Evolutionary conservation across 2,329 filamentous ascomycete species (phyloP).

Genomic region (Lecanicillium sp.): DNA sequence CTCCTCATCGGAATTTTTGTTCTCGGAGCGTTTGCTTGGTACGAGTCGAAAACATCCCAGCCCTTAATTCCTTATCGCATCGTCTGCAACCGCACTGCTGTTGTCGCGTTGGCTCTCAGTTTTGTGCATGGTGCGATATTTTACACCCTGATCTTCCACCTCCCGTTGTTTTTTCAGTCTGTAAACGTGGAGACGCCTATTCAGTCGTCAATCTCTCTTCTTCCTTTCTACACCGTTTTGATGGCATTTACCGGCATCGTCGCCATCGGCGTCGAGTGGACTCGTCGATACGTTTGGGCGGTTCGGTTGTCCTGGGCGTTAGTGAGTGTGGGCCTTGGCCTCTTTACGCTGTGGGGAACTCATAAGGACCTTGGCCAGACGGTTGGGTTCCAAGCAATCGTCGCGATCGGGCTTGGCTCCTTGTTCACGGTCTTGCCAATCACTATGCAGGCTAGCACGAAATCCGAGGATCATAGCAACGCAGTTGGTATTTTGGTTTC

Average conservation of each 20-base stretch:
- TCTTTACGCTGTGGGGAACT: background rate
- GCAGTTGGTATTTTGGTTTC: conserved; percentile 1
- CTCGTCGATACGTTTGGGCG: background rate
- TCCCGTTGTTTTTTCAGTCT: conserved; percentile 26
- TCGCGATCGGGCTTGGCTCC: background rate
- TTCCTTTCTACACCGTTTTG: conserved; percentile 15
- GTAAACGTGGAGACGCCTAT: conserved; percentile 20
- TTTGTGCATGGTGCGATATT: conserved; percentile 24
- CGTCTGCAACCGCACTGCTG: conserved; percentile 12
- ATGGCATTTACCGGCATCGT: conserved; percentile 9
- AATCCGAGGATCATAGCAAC: background rate
- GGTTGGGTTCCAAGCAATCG: conserved; percentile 1
- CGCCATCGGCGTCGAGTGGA: background rate
- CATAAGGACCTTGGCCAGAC: background rate
- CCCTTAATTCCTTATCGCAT: conserved; percentile 23
- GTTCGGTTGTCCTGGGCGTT: background rate
- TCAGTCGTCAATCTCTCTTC: conserved; percentile 17
- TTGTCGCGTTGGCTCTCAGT: conserved; percentile 15
- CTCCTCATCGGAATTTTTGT: conserved; percentile 20
- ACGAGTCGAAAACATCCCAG: conserved; percentile 18
- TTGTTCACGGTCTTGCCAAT: conserved; percentile 1
- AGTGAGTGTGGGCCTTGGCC: background rate
- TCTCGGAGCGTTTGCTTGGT: conserved; percentile 19
- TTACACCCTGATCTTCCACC: conserved; percentile 20
- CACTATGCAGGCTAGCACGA: conserved; percentile 1